Evolutionary conservation across 306 rosid genomes (phyloP).

Genomic region (Rosa lucieae): DNA sequence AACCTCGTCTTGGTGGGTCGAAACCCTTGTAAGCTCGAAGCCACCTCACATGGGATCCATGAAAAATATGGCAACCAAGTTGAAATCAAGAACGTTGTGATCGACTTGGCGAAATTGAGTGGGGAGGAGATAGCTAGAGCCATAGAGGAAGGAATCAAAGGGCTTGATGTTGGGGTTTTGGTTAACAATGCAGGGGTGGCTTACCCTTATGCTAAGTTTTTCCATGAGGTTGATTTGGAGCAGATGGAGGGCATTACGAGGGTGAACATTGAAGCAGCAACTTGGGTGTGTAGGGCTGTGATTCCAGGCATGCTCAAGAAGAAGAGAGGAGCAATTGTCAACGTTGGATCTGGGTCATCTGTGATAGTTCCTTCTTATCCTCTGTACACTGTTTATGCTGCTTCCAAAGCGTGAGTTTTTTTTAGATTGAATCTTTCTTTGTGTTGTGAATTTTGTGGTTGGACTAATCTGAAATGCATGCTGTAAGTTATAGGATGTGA

Average conservation of each 20-base stretch:
- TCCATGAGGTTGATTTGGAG: constrained; percentile 41
- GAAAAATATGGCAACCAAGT: not conserved
- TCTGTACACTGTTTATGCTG: constrained; percentile 39
- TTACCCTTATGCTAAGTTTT: constrained; percentile 36
- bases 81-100: constrained; percentile 6
- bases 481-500: not conserved
- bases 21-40: constrained; percentile 33
- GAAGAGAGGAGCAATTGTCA: constrained; percentile 48
- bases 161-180: constrained; percentile 35
- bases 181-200: constrained; percentile 51
- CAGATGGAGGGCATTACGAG: constrained; percentile 15
- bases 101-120: constrained; percentile 35
- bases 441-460: not conserved
- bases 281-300: constrained; percentile 44
- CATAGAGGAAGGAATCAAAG: constrained; percentile 8
- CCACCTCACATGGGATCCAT: constrained; percentile 25
- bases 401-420: constrained; percentile 47
- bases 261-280: constrained; percentile 46
- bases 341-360: constrained; percentile 49
- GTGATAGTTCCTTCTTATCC: constrained; percentile 45
- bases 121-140: constrained; percentile 24
- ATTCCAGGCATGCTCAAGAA: constrained; percentile 45
- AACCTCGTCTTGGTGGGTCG: constrained; percentile 34
- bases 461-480: not conserved
- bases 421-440: not conserved